Conservation (phyloP, 805 yeast species). For the Candida morakotiae region DNA sequence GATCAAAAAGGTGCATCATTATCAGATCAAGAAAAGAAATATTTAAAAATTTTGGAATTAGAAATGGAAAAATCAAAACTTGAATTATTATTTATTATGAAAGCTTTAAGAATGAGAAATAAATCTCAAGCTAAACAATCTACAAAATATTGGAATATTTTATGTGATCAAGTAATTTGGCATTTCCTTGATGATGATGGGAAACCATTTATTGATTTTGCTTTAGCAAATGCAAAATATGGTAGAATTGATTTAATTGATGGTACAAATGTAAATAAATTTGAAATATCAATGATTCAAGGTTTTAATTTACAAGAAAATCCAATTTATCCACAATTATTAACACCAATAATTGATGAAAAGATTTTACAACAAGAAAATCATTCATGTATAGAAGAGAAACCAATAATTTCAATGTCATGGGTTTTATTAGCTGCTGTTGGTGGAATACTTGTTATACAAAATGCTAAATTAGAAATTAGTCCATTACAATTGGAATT, state of each 20-base stretch:
- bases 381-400: constrained; percentile 7
- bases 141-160: constrained; percentile 20
- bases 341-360: constrained; percentile 43
- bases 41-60: constrained; percentile 21
- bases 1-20: constrained; percentile 28
- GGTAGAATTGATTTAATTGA: constrained; percentile 58
- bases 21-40: constrained; percentile 15
- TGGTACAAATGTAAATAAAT: constrained; percentile 61
- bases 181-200: constrained; percentile 62
- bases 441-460: constrained; percentile 86
- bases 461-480: constrained; percentile 53
- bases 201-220: constrained; percentile 65
- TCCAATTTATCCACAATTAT: constrained; percentile 65
- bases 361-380: constrained; percentile 12
- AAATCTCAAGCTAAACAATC: constrained; percentile 14
- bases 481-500: constrained; percentile 69
- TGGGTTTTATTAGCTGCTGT: constrained; percentile 87
- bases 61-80: constrained; percentile 30
- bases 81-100: constrained; percentile 33
- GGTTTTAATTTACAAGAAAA: constrained; percentile 60
- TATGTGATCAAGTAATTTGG: constrained; percentile 65
- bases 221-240: constrained; percentile 58
- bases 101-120: constrained; percentile 20
- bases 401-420: constrained; percentile 25
- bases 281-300: constrained; percentile 59